Percentiles rank a stretch among this genome's conserved stretches.
phyloP scores from a whole-genome alignment of 106 monocot species.

The Dendrobium officinale region DNA sequence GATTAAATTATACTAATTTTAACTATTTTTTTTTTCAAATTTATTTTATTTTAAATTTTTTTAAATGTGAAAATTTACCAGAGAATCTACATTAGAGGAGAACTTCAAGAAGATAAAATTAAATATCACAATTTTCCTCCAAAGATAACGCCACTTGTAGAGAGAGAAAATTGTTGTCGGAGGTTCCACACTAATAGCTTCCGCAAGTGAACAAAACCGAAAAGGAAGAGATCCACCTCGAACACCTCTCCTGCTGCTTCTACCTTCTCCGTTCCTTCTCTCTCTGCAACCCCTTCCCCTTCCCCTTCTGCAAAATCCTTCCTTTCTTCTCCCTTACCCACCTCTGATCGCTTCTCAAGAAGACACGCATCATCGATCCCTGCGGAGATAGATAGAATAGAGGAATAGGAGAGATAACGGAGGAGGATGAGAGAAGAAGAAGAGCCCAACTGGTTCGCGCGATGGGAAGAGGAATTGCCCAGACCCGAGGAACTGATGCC shows the following conservation, averaged over 20 bases:
- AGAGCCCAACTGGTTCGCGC: constrained; percentile 11
- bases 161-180: too few species aligned
- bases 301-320: neutral
- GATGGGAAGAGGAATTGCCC: constrained; percentile 14
- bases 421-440: constrained; percentile 11
- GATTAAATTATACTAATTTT: too few species aligned
- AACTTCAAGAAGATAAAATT: too few species aligned
- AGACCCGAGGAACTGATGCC: constrained; percentile 19
- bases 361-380: neutral
- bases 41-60: too few species aligned
- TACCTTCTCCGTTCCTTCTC: too few species aligned
- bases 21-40: too few species aligned
- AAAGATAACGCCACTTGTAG: too few species aligned
- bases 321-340: neutral
- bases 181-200: too few species aligned
- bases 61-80: too few species aligned
- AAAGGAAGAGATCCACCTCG: constrained; percentile 19
- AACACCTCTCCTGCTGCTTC: constrained; percentile 3
- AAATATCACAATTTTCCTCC: too few species aligned
- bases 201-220: neutral
- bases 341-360: neutral
- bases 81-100: too few species aligned
- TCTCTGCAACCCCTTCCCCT: neutral
- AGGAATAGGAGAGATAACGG: neutral
- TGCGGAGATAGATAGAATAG: neutral